Conservation (phyloP, 2,329 filamentous ascomycete genomes). For the Xylariaceae sp. region DNA sequence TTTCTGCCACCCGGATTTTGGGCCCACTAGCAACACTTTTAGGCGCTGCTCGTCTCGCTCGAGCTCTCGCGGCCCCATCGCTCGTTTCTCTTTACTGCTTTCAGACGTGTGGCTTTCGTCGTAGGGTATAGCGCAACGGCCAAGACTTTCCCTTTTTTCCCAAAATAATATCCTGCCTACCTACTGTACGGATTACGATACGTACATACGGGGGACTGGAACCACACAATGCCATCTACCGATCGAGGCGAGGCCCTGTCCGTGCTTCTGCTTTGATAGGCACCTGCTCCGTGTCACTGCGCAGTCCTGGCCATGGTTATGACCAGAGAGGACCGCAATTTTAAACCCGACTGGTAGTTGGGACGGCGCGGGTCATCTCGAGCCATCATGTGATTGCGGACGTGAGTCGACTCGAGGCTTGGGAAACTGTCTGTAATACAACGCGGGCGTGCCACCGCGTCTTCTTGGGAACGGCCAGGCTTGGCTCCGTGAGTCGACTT, state of each 20-base stretch:
- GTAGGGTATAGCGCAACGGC: conserved; percentile 21
- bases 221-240: no score
- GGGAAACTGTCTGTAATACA: neutral
- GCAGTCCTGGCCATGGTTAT: no score
- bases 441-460: neutral
- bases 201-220: neutral
- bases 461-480: neutral
- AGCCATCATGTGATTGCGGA: neutral
- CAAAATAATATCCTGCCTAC: neutral
- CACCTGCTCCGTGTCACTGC: no score
- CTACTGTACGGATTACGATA: neutral
- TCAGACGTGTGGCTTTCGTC: conserved; percentile 23
- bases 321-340: neutral
- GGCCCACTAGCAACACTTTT: conserved; percentile 25
- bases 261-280: no score
- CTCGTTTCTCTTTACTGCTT: conserved; percentile 30
- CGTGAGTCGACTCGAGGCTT: neutral
- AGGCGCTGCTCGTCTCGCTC: conserved; percentile 8
- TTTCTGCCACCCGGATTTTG: conserved; percentile 13
- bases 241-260: no score
- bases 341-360: neutral
- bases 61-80: conserved; percentile 13
- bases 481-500: no score
- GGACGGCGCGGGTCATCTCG: neutral
- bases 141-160: conserved; percentile 2